Evolutionary conservation across 2,329 filamentous ascomycete genomes (phyloP).

Genomic region (Pseudogymnoascus verrucosus): DNA sequence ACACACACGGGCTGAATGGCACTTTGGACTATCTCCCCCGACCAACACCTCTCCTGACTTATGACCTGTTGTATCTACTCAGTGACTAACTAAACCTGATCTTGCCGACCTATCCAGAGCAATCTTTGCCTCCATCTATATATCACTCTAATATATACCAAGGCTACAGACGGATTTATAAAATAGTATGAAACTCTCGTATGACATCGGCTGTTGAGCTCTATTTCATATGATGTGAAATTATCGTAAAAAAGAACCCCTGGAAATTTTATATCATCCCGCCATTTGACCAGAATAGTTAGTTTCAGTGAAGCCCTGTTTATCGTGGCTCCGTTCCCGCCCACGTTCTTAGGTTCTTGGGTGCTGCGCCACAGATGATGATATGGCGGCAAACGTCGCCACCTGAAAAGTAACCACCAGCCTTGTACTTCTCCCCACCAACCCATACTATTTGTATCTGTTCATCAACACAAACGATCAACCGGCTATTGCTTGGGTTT

Average conservation of each 20-base stretch:
- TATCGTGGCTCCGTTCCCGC: background rate
- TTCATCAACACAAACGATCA: background rate
- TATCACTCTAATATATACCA: background rate
- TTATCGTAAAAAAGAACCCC: background rate
- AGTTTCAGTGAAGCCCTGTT: background rate
- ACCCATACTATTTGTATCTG: background rate
- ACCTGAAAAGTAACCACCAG: slow-evolving; percentile 2
- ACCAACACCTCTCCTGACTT: background rate
- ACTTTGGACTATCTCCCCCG: background rate
- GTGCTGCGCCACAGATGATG: slow-evolving; percentile 5
- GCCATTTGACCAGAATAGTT: background rate
- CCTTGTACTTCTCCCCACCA: slow-evolving; percentile 6
- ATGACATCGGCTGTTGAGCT: background rate
- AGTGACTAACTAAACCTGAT: background rate
- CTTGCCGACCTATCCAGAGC: background rate
- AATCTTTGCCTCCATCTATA: background rate
- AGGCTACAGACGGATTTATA: background rate
- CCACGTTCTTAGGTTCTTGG: background rate
- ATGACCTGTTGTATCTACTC: background rate
- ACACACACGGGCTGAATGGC: background rate
- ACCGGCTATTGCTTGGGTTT: background rate
- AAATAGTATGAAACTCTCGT: background rate
- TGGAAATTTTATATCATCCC: background rate
- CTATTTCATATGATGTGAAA: background rate
- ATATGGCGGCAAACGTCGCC: slow-evolving; percentile 1